These are phyloP conservation scores for Diplosphaera chodatii DNA, from an alignment of 139 green algal genomes.

Conservation along the genomic window DNA sequence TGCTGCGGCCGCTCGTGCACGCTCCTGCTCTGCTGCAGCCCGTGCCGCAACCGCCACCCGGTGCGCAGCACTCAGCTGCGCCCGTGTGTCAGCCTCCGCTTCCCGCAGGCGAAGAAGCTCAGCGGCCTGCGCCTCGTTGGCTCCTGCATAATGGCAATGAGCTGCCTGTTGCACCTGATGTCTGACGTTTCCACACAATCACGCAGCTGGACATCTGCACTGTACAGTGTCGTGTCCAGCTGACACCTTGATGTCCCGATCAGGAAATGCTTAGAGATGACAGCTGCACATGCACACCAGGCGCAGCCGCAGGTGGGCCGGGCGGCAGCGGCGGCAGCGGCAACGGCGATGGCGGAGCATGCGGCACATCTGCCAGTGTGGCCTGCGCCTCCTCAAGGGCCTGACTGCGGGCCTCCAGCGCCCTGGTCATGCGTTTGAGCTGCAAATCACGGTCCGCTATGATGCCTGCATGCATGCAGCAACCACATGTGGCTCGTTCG, in stretches of 20 bases:
- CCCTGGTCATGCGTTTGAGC: not conserved
- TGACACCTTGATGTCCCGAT: too few species aligned
- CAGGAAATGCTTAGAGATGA: too few species aligned
- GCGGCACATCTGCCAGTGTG: not conserved
- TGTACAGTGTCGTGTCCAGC: too few species aligned
- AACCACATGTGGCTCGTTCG: too few species aligned
- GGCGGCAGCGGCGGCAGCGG: not conserved
- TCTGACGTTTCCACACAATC: too few species aligned
- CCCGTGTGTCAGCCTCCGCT: constrained; percentile 24
- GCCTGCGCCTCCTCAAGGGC: not conserved
- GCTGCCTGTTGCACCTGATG: too few species aligned
- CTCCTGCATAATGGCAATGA: too few species aligned
- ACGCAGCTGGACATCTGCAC: too few species aligned
- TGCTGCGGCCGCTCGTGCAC: too few species aligned
- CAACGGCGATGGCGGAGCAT: not conserved
- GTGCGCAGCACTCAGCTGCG: constrained; percentile 16
- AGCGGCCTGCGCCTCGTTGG: not conserved
- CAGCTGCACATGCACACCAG: too few species aligned
- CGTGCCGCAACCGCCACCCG: too few species aligned
- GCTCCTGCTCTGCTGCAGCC: not conserved
- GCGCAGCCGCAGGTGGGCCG: too few species aligned
- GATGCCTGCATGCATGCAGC: not conserved
- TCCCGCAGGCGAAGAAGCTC: constrained; percentile 10
- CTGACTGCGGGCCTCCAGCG: not conserved
- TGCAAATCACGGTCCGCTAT: not conserved